Evolutionary conservation across 805 yeast species (phyloP), one percentile per base, ranked within the genome.

Genomic region (Cyberlindnera mississippiensis): DNA sequence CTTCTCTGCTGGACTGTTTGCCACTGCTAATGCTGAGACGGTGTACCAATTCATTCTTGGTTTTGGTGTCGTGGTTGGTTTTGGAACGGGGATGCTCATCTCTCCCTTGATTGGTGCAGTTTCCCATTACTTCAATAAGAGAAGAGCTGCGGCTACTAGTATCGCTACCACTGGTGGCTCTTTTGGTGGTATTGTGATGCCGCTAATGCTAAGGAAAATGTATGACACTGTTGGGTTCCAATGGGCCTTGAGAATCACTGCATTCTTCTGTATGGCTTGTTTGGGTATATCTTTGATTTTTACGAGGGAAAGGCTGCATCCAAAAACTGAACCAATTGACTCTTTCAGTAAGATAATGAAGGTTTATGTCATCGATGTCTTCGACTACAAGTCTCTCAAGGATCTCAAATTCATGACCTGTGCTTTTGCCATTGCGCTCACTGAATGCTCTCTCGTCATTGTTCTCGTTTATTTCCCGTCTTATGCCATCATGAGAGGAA

Each of bases 201-300:
- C 80, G 12, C 56, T 73, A 33, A 62, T 71, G 63, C 64, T 75
- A 14, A 65, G 72, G 33, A 56, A 54, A 15, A 56, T 75, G 35
- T 66, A 70, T 38, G 44, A 50, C 6, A 52, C 57, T 12, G 64
- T 74, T 18, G 82, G 82, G 1, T 76, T 73, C 50, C 65, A 63
- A 10, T 77, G 82, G 82, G 71, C 77, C 4, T 63, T 73, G 33
- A 63, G 83, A 38, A 61, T 68, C 13, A 58, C 75, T 36, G 76
- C 75, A 0, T 69, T 77, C 48, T 55, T 75, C 15, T 61, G 68
- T 35, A 26, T 49, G 16, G 44, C 35, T 5, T 57, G 60, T 34
- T 51, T 61, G 14, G 9, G 50, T 1, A 27, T 55, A 16, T 56
- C 68, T 1, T 35, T 57, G 3, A 18, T 52, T 0, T 48, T 67